A percentile compares a stretch with the other conserved stretches of the same genome.
Evolutionary conservation across 495 filamentous ascomycete genomes (phyloP).

Genomic region (Talaromyces stipitatus): DNA sequence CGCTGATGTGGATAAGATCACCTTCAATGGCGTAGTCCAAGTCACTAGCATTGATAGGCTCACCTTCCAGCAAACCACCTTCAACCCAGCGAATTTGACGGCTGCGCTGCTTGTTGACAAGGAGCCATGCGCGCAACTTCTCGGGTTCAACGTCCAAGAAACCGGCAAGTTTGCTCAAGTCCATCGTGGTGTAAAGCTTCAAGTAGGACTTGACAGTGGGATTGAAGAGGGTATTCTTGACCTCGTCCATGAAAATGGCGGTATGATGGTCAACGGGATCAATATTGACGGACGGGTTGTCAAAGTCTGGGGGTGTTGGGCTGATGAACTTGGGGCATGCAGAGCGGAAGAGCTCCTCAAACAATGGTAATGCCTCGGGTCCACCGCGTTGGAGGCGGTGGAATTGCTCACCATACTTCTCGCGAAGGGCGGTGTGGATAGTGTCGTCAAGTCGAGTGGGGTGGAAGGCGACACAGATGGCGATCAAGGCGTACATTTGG

Average conservation of each 20-base stretch:
- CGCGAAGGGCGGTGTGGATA: slow-evolving; percentile 92
- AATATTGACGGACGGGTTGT: slow-evolving; percentile 85
- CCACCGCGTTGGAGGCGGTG: slow-evolving; percentile 91
- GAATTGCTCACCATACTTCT: slow-evolving; percentile 98
- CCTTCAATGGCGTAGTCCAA: slow-evolving; percentile 95
- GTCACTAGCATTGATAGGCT: slow-evolving; percentile 83
- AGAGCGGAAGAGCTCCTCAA: slow-evolving; percentile 90
- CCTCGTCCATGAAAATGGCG: slow-evolving; percentile 97
- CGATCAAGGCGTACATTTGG: slow-evolving; percentile 98
- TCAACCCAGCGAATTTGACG: slow-evolving; percentile 95
- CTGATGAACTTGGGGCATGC: slow-evolving; percentile 99
- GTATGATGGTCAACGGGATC: slow-evolving; percentile 97
- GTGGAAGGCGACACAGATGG: slow-evolving; percentile 96
- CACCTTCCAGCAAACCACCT: slow-evolving; percentile 81
- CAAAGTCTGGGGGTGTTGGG: slow-evolving; percentile 93
- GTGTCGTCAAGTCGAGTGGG: slow-evolving; percentile 96
- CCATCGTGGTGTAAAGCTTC: slow-evolving; percentile 99
- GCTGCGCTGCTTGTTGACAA: slow-evolving; percentile 97
- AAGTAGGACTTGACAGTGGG: slow-evolving; percentile 96
- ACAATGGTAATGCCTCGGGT: slow-evolving; percentile 87
- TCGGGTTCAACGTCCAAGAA: slow-evolving; percentile 94
- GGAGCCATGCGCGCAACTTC: slow-evolving; percentile 77
- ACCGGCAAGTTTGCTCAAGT: slow-evolving; percentile 93
- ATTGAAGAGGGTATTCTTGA: slow-evolving; percentile 91
- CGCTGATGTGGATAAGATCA: slow-evolving; percentile 95